phyloP scores from a whole-genome alignment of 2,329 filamentous ascomycete species.

The Fusarium xyrophilum region DNA sequence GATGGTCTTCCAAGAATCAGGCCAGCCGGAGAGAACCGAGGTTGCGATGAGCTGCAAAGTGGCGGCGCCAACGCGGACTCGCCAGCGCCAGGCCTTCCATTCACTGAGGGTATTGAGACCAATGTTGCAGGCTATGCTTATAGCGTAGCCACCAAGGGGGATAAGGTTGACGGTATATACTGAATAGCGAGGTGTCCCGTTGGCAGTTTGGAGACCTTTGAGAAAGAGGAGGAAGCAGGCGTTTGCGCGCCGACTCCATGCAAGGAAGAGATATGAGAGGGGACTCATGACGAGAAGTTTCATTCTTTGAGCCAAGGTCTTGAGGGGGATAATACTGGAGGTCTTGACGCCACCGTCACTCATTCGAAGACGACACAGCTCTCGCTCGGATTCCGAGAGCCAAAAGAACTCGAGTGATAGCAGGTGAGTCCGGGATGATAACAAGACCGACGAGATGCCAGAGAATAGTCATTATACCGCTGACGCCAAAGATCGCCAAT shows the following conservation, averaged over 20 bases:
- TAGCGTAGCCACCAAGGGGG: constrained; percentile 51
- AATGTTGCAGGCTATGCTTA: constrained; percentile 57
- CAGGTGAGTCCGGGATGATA: constrained; percentile 33
- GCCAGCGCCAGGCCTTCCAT: constrained; percentile 57
- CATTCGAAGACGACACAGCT: constrained; percentile 29
- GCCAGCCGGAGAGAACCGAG: constrained; percentile 39
- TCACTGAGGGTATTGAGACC: constrained; percentile 60
- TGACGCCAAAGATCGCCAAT: constrained; percentile 36
- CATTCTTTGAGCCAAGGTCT: constrained; percentile 19
- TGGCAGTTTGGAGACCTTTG: constrained; percentile 38
- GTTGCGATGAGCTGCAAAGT: constrained; percentile 46
- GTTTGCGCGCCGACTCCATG: constrained; percentile 48
- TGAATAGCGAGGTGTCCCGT: constrained; percentile 38
- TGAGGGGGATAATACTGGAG: constrained; percentile 29
- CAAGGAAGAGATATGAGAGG: constrained; percentile 43
- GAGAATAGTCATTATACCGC: constrained; percentile 30
- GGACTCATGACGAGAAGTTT: constrained; percentile 27
- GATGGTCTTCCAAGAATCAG: constrained; percentile 32
- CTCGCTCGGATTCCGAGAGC: constrained; percentile 9
- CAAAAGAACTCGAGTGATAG: constrained; percentile 30
- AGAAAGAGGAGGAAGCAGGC: constrained; percentile 44
- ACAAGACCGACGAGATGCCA: constrained; percentile 35
- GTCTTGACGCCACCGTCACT: constrained; percentile 29
- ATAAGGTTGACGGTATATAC: constrained; percentile 59
- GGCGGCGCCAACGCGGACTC: constrained; percentile 58